Evolutionary conservation across 192 early-diverging fungal species (phyloP).

Genomic region (Chytriomyces confervae): DNA sequence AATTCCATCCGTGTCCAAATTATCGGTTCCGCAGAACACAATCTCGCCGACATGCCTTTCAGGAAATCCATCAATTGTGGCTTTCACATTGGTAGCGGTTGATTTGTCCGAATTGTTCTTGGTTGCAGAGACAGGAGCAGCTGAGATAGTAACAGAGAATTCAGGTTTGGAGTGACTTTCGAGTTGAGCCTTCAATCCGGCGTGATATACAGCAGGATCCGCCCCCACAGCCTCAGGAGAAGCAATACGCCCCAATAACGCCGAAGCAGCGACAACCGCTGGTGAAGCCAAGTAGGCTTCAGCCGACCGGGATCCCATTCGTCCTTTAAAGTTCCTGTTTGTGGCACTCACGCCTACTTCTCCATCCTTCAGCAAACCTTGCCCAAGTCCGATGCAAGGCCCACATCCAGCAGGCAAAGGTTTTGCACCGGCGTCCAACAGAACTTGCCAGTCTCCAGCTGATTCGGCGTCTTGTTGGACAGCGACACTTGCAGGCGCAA

Average conservation of each 20-base stretch:
- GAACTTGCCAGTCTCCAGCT: constrained; percentile 84
- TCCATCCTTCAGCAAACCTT: constrained; percentile 91
- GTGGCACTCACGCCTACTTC: constrained; percentile 99
- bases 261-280: constrained; percentile 94
- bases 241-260: constrained; percentile 84
- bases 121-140: constrained; percentile 4
- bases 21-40: constrained; percentile 89
- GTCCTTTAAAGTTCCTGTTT: constrained; percentile 98
- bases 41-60: constrained; percentile 78
- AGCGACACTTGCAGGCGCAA: constrained; percentile 91
- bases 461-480: constrained; percentile 87
- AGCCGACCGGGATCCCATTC: constrained; percentile 94
- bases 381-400: constrained; percentile 93
- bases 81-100: neutral
- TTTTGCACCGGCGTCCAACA: constrained; percentile 88
- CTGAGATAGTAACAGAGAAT: constrained; percentile 21
- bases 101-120: constrained; percentile 1
- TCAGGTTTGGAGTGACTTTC: neutral
- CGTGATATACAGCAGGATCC: neutral
- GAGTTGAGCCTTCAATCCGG: neutral
- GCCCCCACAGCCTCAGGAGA: constrained; percentile 42
- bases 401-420: constrained; percentile 95
- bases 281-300: constrained; percentile 89
- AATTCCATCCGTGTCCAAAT: constrained; percentile 98
- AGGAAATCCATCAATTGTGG: constrained; percentile 75